A percentile compares a stretch with the other conserved stretches of the same genome.
phyloP scores from a whole-genome alignment of 2,329 filamentous ascomycete genomes.

The Trichoderma hamatum region DNA sequence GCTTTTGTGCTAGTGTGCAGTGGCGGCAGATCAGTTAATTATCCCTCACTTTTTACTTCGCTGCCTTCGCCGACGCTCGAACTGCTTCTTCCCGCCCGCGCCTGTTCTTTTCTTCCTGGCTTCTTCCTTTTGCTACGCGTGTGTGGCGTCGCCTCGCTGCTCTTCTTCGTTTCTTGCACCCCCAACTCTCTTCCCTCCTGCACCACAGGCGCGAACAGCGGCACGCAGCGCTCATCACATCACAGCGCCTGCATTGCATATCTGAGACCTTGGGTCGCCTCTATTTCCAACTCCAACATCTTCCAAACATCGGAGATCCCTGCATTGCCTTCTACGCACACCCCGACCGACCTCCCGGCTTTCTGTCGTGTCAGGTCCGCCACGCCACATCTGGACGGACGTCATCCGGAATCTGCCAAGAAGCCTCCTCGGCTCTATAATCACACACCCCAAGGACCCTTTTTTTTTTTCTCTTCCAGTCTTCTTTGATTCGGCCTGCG shows the following conservation, averaged over 20 bases:
- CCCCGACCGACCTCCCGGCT: constrained; percentile 21
- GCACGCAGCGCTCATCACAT: constrained; percentile 1
- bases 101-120: neutral
- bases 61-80: constrained; percentile 1
- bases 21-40: constrained; percentile 24
- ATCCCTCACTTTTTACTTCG: constrained; percentile 6
- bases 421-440: constrained; percentile 26
- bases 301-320: constrained; percentile 22
- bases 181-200: neutral
- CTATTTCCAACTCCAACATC: constrained; percentile 14
- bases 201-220: neutral
- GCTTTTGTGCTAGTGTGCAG: constrained; percentile 24
- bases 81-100: neutral
- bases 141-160: neutral
- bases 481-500: constrained; percentile 22
- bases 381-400: constrained; percentile 30
- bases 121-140: neutral
- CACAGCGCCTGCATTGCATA: neutral
- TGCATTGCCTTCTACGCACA: constrained; percentile 23
- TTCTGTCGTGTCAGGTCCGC: constrained; percentile 27
- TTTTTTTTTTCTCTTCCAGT: constrained; percentile 9
- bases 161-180: neutral
- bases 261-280: constrained; percentile 5
- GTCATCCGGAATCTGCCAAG: constrained; percentile 35
- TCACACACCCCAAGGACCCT: constrained; percentile 25